Conservation (phyloP, 345 rosid species). For the Boechera retrofracta region DNA sequence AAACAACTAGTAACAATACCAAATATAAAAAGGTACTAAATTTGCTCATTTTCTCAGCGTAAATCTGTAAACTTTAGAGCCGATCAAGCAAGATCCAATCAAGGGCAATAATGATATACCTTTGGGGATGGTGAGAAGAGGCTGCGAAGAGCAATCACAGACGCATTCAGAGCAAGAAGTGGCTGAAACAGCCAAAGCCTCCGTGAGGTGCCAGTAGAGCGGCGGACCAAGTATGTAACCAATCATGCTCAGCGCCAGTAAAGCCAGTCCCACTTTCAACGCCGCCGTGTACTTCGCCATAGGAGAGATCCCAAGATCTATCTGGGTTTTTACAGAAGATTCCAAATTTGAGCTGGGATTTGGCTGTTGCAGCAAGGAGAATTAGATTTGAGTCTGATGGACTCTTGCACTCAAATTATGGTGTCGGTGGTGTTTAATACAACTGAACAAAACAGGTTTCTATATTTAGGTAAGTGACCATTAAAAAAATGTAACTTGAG, state of each 20-base stretch:
- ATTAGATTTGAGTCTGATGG: neutral
- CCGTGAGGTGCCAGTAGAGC: constrained; percentile 91
- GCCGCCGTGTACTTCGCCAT: constrained; percentile 69
- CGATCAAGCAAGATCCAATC: constrained; percentile 45
- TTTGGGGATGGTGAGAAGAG: constrained; percentile 75
- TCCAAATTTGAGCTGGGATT: constrained; percentile 17
- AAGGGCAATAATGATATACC: constrained; percentile 49
- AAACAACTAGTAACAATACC: neutral
- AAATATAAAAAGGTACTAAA: neutral
- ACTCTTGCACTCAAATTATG: neutral
- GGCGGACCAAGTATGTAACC: constrained; percentile 91
- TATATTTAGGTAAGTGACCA: neutral
- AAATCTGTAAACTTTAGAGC: constrained; percentile 29
- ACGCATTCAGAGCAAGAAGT: constrained; percentile 62
- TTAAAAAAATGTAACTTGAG: neutral
- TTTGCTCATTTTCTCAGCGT: neutral
- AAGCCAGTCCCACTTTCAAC: constrained; percentile 57
- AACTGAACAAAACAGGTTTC: neutral
- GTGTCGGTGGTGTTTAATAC: constrained; percentile 27
- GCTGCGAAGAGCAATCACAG: constrained; percentile 89
- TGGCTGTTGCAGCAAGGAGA: constrained; percentile 11
- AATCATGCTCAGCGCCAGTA: constrained; percentile 66
- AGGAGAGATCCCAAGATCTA: constrained; percentile 9
- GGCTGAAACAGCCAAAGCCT: constrained; percentile 58
- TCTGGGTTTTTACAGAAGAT: neutral